Percentiles rank a stretch among this genome's conserved stretches.
These are phyloP conservation scores for Monascus ruber DNA, from an alignment of 2,329 filamentous ascomycete genomes.

Conservation along the genomic window DNA sequence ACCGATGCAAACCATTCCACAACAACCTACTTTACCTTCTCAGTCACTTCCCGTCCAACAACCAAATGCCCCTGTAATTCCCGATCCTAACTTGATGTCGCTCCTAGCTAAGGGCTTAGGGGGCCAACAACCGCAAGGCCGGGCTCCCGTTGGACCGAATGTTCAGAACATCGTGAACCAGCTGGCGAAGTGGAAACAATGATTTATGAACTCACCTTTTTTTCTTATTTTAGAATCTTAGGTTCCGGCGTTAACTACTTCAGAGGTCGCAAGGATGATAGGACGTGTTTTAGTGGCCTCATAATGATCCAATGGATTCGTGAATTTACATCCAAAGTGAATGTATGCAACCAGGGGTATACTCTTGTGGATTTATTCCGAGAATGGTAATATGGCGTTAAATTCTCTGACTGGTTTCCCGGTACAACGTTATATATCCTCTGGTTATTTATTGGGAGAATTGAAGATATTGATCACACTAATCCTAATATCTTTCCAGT, in stretches of 20 bases:
- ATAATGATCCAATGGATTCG: neutral
- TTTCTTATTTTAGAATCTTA: constrained; percentile 3
- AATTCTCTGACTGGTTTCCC: too few species aligned
- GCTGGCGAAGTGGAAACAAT: constrained; percentile 36
- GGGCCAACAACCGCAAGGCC: constrained; percentile 24
- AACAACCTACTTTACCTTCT: constrained; percentile 16
- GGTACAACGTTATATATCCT: too few species aligned
- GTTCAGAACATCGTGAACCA: constrained; percentile 40
- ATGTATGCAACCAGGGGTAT: too few species aligned
- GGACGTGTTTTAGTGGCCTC: neutral
- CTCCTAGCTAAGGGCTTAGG: constrained; percentile 27
- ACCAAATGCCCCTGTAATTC: constrained; percentile 15
- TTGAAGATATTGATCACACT: too few species aligned
- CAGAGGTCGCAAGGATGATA: neutral
- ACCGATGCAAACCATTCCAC: constrained; percentile 16
- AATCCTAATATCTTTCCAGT: too few species aligned
- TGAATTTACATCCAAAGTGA: neutral
- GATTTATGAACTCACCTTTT: constrained; percentile 13
- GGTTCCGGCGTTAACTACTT: neutral
- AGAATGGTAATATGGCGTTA: too few species aligned
- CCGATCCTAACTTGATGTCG: constrained; percentile 27
- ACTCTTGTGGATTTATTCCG: too few species aligned
- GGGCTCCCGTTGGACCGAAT: constrained; percentile 23
- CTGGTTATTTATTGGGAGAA: too few species aligned
- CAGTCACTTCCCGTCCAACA: constrained; percentile 19